Conservation (phyloP, 768 basidiomycete species). For the Tricholoma hemisulphureum region DNA sequence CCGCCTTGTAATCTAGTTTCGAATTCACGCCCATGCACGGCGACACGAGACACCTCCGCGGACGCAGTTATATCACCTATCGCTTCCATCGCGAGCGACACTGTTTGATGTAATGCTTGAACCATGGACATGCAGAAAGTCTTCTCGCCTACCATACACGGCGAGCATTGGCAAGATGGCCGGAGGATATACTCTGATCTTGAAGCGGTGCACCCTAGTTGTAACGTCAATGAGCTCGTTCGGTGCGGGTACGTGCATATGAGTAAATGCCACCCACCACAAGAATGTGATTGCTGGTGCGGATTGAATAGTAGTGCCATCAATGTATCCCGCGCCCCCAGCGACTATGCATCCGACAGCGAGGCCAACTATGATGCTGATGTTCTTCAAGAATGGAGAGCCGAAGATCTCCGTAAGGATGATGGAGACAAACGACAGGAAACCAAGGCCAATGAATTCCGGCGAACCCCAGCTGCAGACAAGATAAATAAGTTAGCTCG, state of each 20-base stretch:
- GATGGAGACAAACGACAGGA: constrained; percentile 76
- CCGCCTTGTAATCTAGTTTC: constrained; percentile 84
- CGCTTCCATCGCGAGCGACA: constrained; percentile 78
- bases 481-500: background rate
- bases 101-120: constrained; percentile 26
- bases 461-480: constrained; percentile 81
- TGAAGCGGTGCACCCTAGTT: constrained; percentile 70
- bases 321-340: constrained; percentile 77
- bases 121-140: background rate
- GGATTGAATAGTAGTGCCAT: constrained; percentile 56
- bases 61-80: constrained; percentile 85
- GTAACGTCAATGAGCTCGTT: background rate
- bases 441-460: constrained; percentile 83
- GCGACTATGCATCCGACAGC: constrained; percentile 79
- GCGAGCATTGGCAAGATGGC: constrained; percentile 49
- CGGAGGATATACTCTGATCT: constrained; percentile 73
- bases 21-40: constrained; percentile 72
- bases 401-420: constrained; percentile 81
- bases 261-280: constrained; percentile 42
- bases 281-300: constrained; percentile 82
- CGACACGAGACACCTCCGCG: constrained; percentile 75
- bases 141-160: constrained; percentile 29
- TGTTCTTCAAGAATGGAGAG: constrained; percentile 81
- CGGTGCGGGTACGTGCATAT: too few relatives aligned
- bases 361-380: constrained; percentile 73